Evolutionary conservation across 2,329 filamentous ascomycete species (phyloP).

Genomic region (Zymoseptoria tritici): DNA sequence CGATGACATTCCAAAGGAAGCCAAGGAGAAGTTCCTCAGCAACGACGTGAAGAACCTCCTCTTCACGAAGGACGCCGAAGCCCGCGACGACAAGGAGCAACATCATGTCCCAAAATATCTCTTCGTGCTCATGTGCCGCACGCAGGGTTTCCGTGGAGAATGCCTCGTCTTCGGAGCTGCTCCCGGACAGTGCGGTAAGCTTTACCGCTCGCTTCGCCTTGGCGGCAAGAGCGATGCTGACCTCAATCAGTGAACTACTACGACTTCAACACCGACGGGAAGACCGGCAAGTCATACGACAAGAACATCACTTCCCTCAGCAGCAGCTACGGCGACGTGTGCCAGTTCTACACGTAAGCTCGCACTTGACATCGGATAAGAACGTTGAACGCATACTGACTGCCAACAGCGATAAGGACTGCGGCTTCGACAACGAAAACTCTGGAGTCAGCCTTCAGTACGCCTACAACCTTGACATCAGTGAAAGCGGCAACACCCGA

Average conservation of each 20-base stretch:
- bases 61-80: not conserved
- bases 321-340: not conserved
- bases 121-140: not conserved
- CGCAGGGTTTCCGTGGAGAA: not conserved
- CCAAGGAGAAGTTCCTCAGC: not conserved
- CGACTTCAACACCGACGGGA: not conserved
- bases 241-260: not conserved
- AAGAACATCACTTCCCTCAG: not conserved
- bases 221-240: not conserved
- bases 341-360: not conserved
- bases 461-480: not conserved
- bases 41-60: not conserved
- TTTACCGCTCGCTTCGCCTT: not conserved
- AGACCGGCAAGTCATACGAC: not conserved
- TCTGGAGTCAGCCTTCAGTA: not conserved
- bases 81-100: no score
- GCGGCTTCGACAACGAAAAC: not conserved
- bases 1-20: not conserved
- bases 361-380: not conserved
- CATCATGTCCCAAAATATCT: not conserved
- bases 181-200: not conserved
- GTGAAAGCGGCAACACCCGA: no score
- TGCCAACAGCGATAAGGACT: not conserved
- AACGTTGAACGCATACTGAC: not conserved
- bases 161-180: not conserved